phyloP scores from a whole-genome alignment of 805 yeast genomes.

The Maudiozyma barnettii region DNA sequence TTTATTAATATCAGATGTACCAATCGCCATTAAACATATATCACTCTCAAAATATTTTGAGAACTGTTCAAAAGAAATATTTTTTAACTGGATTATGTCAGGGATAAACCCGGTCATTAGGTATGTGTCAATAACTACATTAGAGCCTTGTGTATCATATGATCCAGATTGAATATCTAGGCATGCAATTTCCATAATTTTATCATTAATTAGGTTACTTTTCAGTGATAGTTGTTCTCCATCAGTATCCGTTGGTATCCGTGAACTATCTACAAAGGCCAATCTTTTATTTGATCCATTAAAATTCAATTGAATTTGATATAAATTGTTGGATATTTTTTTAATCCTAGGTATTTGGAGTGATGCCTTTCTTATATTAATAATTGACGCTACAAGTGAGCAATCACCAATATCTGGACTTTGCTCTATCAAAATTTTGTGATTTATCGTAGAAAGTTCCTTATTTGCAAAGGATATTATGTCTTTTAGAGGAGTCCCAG shows the following conservation, averaged over 20 bases:
- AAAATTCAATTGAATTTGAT: constrained; percentile 16
- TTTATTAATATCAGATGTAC: constrained; percentile 35
- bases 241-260: constrained; percentile 13
- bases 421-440: constrained; percentile 12
- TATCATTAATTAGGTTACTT: constrained; percentile 11
- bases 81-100: constrained; percentile 35
- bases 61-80: constrained; percentile 26
- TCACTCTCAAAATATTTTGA: constrained; percentile 12
- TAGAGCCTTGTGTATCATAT: constrained; percentile 62
- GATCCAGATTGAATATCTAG: constrained; percentile 49
- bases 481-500: constrained; percentile 2
- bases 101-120: constrained; percentile 68
- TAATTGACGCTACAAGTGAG: constrained; percentile 62
- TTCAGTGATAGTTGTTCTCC: constrained; percentile 14
- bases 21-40: constrained; percentile 47
- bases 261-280: constrained; percentile 14
- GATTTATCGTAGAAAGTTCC: too few species aligned
- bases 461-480: not conserved
- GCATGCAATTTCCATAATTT: constrained; percentile 65
- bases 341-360: constrained; percentile 7
- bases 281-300: constrained; percentile 24
- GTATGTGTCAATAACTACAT: constrained; percentile 61
- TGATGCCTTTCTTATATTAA: constrained; percentile 36
- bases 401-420: constrained; percentile 42
- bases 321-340: constrained; percentile 10